Evolutionary conservation across 2,329 filamentous ascomycete genomes (phyloP).

Genomic region (Eutypella sp.): DNA sequence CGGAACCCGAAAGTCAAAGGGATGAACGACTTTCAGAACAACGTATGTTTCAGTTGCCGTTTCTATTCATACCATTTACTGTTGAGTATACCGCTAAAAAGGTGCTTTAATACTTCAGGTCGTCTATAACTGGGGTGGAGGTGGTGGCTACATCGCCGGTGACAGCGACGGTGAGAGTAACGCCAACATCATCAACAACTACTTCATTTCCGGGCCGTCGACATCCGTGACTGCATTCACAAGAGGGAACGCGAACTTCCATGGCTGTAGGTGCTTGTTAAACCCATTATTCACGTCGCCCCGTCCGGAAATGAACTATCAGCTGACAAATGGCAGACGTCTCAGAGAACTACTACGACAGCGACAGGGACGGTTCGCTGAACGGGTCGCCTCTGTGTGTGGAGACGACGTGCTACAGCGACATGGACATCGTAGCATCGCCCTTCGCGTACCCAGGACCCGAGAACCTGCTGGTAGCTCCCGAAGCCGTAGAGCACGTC

Average conservation of each 20-base stretch:
- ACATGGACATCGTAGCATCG: slow-evolving; percentile 36
- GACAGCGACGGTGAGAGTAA: slow-evolving; percentile 41
- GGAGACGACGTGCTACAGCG: slow-evolving; percentile 39
- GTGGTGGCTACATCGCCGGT: slow-evolving; percentile 50
- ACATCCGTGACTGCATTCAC: slow-evolving; percentile 47
- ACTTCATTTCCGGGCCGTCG: slow-evolving; percentile 50
- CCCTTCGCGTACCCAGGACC: slow-evolving; percentile 41
- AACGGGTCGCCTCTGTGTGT: slow-evolving; percentile 41
- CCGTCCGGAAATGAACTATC: no score
- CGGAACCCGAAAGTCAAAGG: slow-evolving; percentile 54
- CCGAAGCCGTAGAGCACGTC: slow-evolving; percentile 36
- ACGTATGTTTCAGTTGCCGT: slow-evolving; percentile 17
- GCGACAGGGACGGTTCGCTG: slow-evolving; percentile 42
- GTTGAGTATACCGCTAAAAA: neutral
- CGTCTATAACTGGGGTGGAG: slow-evolving; percentile 51
- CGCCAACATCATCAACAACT: slow-evolving; percentile 51
- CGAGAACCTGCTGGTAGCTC: slow-evolving; percentile 31
- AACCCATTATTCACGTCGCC: no score
- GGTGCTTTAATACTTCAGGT: slow-evolving; percentile 33
- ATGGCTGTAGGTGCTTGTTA: slow-evolving; percentile 33
- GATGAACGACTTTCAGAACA: slow-evolving; percentile 48
- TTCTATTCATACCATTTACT: neutral
- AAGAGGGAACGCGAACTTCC: slow-evolving; percentile 50
- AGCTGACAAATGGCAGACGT: slow-evolving; percentile 34
- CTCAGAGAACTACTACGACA: slow-evolving; percentile 47